Conservation (phyloP, 1,284 basidiomycete genomes). For the Thecaphora thlaspeos region DNA sequence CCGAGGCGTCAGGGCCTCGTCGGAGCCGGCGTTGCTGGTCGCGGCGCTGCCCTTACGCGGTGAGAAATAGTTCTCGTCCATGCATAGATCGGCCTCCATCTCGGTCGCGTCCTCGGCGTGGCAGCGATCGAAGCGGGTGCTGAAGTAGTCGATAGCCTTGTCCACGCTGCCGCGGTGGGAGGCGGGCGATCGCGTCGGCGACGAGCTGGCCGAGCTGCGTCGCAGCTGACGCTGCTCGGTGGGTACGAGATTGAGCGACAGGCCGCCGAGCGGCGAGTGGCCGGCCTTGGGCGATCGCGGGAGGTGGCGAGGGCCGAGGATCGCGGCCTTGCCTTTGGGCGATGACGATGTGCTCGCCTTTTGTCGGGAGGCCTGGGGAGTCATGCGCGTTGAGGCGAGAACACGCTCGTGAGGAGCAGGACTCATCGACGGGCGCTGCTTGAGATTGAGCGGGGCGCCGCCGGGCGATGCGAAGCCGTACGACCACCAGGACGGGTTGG, state of each 20-base stretch:
- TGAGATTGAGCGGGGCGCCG: constrained; percentile 4
- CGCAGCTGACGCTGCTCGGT: too few species aligned
- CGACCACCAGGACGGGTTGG: constrained; percentile 33
- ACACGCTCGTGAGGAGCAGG: neutral
- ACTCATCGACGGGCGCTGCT: neutral
- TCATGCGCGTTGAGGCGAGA: too few species aligned
- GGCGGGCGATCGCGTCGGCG: too few species aligned
- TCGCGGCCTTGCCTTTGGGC: neutral
- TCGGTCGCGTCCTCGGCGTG: too few species aligned
- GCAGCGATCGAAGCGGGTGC: too few species aligned
- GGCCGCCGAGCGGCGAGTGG: constrained; percentile 17
- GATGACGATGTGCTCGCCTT: constrained; percentile 7
- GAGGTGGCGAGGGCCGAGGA: neutral
- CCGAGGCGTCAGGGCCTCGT: constrained; percentile 31
- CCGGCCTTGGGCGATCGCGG: constrained; percentile 11
- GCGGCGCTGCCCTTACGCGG: constrained; percentile 5
- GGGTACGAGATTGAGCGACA: constrained; percentile 30
- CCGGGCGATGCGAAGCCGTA: constrained; percentile 34
- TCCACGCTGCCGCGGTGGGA: too few species aligned
- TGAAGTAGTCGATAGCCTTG: too few species aligned
- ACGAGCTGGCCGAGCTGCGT: too few species aligned
- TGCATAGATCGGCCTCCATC: constrained; percentile 8
- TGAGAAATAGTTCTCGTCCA: constrained; percentile 27
- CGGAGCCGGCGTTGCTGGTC: constrained; percentile 18
- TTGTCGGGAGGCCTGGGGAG: too few species aligned